phyloP scores from a whole-genome alignment of 805 yeast species.

The Starmera dryadoides region DNA sequence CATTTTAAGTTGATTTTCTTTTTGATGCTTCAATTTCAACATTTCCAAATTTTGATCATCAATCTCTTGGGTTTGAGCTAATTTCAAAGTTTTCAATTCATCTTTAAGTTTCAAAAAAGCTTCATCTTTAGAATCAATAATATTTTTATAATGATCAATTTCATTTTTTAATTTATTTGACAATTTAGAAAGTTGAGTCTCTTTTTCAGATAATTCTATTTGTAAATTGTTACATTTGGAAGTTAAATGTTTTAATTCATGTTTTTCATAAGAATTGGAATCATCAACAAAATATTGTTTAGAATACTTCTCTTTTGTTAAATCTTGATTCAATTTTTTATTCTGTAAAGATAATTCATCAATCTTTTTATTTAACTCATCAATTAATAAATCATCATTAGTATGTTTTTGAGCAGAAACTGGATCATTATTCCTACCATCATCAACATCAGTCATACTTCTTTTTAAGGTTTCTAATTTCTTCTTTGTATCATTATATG shows the following conservation, averaged over 20 bases:
- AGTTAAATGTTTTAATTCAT: constrained; percentile 32
- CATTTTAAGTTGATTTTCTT: constrained; percentile 31
- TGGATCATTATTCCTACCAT: constrained; percentile 3
- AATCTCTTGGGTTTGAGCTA: constrained; percentile 22
- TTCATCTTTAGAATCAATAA: constrained; percentile 28
- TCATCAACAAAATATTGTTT: constrained; percentile 4
- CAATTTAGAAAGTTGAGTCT: constrained; percentile 12
- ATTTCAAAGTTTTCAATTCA: constrained; percentile 26
- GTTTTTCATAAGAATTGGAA: constrained; percentile 22
- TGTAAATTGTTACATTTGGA: constrained; percentile 27
- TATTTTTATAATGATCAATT: constrained; percentile 14
- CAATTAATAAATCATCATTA: constrained; percentile 20
- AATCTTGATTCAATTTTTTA: constrained; percentile 25
- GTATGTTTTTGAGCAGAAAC: neutral
- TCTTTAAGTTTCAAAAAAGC: constrained; percentile 26
- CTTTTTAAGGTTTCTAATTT: constrained; percentile 5
- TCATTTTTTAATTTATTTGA: constrained; percentile 14
- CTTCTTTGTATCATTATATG: constrained; percentile 10
- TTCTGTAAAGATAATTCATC: constrained; percentile 11
- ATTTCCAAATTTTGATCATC: constrained; percentile 30
- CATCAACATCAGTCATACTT: neutral
- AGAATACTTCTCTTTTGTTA: constrained; percentile 21
- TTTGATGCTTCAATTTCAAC: constrained; percentile 26
- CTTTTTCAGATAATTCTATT: constrained; percentile 18
- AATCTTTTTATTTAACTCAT: constrained; percentile 22